Base-by-base conservation (phyloP, 1,284 basidiomycete species). In the Sanghuangporus sanghuang region DNA sequence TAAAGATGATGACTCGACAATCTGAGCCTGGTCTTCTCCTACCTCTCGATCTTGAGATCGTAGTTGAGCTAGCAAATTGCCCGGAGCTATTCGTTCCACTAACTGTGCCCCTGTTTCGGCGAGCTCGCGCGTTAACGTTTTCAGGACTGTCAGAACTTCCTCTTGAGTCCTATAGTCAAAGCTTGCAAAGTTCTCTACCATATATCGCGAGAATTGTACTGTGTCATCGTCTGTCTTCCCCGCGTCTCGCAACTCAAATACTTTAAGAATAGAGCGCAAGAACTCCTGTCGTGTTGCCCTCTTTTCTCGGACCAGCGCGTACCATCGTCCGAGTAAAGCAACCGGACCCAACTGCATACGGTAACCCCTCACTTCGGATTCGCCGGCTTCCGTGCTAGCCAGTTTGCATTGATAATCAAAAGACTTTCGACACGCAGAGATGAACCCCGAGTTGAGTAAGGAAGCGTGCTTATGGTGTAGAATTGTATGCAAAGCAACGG, bases 121-220 rank as follows among this genome's bases (percentile, higher is more conserved):
- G 44, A 98, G 78, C 9, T 93, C 82, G 11, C 82, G 80, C 3
- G 92, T 95, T 55, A 98, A 81, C 60, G 85, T 84, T 67, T 90
- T 90, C 69, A 98, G 84, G 18, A 98, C 87, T 0, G 89, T 85
- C 63, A 98, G 79, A 3, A 91, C 87, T 77, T 99, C 97, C 73
- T 99, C 97, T 71, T 91, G 87, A 0, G 92, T 91, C 77, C 95
- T 97, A 79, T 96, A 98, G 56, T 98, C 95, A 64, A 99, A 85
- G 1, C 87, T 80, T 0, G 94, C 85, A 64, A 99, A 88, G 71
- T 97, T 98, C 74, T 99, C 97, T 0, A 93, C 91, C 81, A 98
- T 89, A 75, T 93, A 99, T 54, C 94, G 87, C 0, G 84, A 84
- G 69, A 98, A 93, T 36, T 89, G 84, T 36, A 95, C 80, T 68